Evolutionary conservation across 2,329 filamentous ascomycete genomes (phyloP), one percentile per base, ranked within the genome.

Genomic region (Fusarium praegraminearum): DNA sequence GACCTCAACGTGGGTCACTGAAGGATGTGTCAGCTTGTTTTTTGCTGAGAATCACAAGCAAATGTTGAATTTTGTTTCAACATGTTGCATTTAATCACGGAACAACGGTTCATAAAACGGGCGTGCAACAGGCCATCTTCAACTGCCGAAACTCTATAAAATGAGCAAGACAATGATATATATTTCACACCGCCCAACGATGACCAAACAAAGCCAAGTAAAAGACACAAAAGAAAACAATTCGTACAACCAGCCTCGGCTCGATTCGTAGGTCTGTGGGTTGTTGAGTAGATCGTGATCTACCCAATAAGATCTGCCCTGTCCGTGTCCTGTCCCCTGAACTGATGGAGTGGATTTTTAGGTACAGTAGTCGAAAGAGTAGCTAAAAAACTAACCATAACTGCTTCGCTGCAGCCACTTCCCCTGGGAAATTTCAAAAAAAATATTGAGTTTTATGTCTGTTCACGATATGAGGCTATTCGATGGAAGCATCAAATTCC

Each of bases 1-100:
- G 6, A 33, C 16, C 13, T 35, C 11, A 13, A 13, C 52, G 28
- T 35, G 38, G 52, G 22, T 46, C 52, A 7, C 10, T 20, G 22
- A 20, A n/a, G 2, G 8, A 13, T 5, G 20, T 41, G 20, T 24
- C 20, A 26, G 13, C 36, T 38, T 38, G 13, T 43, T 16, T 28
- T 26, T 22, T 36, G 32, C 32, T 51, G 33, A 38, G n/a, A 52
- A 30, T 52, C 50, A 54, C 51, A 54, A 54, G 51, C 51, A 33
- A 46, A 33, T 24, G 20, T 36, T 26, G 7, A 16, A n/a, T 24
- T 16, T 16, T 24, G 10, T 26, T 7, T 53, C n/a, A 13, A 33
- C 20, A 26, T 46, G 8, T 12, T 20, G 2, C 18, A 20, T 10
- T 35, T 22, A 11, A 45, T 45, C 12, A 45, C 5, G 5, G 16